Evolutionary conservation across 1,139 yeast genomes (phyloP).

Genomic region (Candida sp.): DNA sequence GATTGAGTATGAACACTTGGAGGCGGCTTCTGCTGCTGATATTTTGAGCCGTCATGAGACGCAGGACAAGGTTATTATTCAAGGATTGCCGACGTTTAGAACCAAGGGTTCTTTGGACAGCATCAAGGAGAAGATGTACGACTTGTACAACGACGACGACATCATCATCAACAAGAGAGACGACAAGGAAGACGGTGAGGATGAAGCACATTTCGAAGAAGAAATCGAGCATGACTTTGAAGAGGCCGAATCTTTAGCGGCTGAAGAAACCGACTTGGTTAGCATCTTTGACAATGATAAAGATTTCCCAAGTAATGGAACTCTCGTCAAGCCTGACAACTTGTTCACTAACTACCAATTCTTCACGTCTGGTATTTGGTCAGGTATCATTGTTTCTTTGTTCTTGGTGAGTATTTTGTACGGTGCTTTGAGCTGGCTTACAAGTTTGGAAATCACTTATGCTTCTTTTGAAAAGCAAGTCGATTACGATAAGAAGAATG

Average conservation of each 20-base stretch:
- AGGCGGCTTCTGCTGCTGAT: not conserved
- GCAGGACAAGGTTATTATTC: slow-evolving; percentile 25
- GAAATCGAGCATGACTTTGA: slow-evolving; percentile 39
- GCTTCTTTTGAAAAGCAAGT: slow-evolving; percentile 73
- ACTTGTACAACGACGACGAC: slow-evolving; percentile 22
- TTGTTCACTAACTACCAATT: slow-evolving; percentile 47
- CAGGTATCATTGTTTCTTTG: slow-evolving; percentile 61
- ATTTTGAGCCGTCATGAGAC: slow-evolving; percentile 3
- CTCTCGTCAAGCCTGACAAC: slow-evolving; percentile 19
- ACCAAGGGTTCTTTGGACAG: slow-evolving; percentile 7
- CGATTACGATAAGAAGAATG: slow-evolving; percentile 65
- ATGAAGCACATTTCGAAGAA: slow-evolving; percentile 21
- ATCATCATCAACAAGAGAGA: slow-evolving; percentile 15
- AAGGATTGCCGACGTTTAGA: slow-evolving; percentile 34
- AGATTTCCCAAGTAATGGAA: slow-evolving; percentile 11
- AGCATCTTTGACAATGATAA: slow-evolving; percentile 20
- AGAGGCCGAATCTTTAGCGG: slow-evolving; percentile 35
- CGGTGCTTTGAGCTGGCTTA: slow-evolving; percentile 64
- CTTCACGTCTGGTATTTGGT: slow-evolving; percentile 65
- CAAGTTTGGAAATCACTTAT: slow-evolving; percentile 67
- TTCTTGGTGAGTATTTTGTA: slow-evolving; percentile 55
- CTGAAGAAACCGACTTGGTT: slow-evolving; percentile 28
- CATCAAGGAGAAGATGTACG: slow-evolving; percentile 12
- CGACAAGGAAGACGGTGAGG: not conserved
- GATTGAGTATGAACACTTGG: slow-evolving; percentile 18